Base-by-base conservation (phyloP, 2,329 filamentous ascomycete species). In the Aspergillus unguis region DNA sequence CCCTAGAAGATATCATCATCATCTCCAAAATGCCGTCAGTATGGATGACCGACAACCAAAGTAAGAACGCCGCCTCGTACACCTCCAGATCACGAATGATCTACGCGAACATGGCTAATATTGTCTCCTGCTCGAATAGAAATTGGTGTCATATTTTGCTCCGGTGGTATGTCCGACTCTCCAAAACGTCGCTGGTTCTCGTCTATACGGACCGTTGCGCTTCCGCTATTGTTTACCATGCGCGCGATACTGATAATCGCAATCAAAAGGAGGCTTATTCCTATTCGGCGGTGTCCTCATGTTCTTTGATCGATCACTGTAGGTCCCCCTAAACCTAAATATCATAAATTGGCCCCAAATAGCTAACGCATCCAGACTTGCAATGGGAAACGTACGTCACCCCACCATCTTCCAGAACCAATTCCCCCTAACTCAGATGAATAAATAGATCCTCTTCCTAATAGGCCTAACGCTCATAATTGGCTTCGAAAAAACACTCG, bases 301-400 rank as follows among this genome's bases (percentile, higher is more conserved):
- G 75, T 97, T 99, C 78, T 99, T 99, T 77, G 94, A 99, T 75
- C 85, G 94, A 60, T 90, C 94, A 66, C 92, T 97, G 90, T 92
- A 78, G 67, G 85, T 79, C 29, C 17, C 9, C 38, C 11, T 35
- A 5, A 17, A 17, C 17, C 17, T 17, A 17, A 17, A 17, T 17
- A 17, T 17, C 17, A 17, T 17, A 17, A 17, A 17, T 17, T 17
- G 17, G 17, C 17, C 17, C 36, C 9, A 6, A 26, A 8, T 10
- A 25, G 46, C 41, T 29, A 35, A 33, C 36, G 7, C 29, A 6
- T 36, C 6, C 60, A 94, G 89, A 85, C 85, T 99, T 52, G 92
- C 92, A 62, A 97, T 97, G 94, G 94, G 94, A 76, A 97, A 97
- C 69, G 88, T 92, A 82, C 66, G 78, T 52, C 32, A 48, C 51